Evolutionary conservation across 192 early-diverging fungal genomes (phyloP).

Genomic region (Mortierella alpina): DNA sequence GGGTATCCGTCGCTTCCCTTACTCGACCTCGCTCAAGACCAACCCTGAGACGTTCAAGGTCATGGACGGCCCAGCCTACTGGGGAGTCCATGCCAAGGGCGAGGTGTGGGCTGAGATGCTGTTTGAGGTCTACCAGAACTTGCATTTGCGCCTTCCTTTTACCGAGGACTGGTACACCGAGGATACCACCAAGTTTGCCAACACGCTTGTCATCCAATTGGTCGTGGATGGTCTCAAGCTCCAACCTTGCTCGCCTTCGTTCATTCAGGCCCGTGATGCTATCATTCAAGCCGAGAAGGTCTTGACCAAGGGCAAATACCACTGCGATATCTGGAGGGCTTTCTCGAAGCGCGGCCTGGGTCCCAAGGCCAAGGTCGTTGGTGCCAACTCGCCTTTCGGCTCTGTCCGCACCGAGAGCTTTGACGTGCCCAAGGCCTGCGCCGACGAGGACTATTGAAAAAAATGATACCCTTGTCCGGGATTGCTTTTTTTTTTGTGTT

Average conservation of each 20-base stretch:
- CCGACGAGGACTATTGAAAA: conserved; percentile 4
- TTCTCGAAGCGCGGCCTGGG: conserved; percentile 96
- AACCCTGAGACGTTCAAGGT: conserved; percentile 87
- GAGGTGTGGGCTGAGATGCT: conserved; percentile 95
- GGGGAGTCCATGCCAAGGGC: conserved; percentile 94
- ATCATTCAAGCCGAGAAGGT: conserved; percentile 75
- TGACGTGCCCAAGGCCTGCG: conserved; percentile 53
- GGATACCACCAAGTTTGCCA: conserved; percentile 65
- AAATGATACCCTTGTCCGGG: neutral
- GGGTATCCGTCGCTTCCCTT: conserved; percentile 86
- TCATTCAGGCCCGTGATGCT: conserved; percentile 79
- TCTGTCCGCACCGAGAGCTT: conserved; percentile 67
- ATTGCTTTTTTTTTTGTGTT: neutral
- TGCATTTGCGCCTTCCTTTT: conserved; percentile 71
- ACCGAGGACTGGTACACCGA: conserved; percentile 68
- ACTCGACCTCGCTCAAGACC: conserved; percentile 79
- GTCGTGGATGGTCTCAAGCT: conserved; percentile 81
- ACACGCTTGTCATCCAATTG: conserved; percentile 76
- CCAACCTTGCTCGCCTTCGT: conserved; percentile 81
- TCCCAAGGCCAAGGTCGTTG: conserved; percentile 71
- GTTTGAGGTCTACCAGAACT: conserved; percentile 85
- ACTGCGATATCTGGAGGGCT: conserved; percentile 77
- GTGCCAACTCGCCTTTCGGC: conserved; percentile 71
- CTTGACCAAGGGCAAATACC: conserved; percentile 75
- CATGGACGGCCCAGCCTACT: conserved; percentile 84